Evolutionary conservation across 2,329 filamentous ascomycete species (phyloP).

Genomic region (Claviceps citrina): DNA sequence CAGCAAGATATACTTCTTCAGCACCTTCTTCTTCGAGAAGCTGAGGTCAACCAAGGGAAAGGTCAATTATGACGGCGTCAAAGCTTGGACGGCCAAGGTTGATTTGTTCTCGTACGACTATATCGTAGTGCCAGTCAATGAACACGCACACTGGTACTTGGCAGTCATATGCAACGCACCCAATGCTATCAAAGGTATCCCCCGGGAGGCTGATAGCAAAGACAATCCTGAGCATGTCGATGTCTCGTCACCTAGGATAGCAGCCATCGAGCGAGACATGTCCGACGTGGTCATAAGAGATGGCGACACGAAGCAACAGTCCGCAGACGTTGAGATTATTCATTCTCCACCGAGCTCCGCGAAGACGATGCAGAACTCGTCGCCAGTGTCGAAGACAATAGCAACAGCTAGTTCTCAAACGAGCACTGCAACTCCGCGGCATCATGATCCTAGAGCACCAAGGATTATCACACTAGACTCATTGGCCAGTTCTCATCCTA

Average conservation of each 20-base stretch:
- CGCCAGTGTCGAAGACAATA: constrained; percentile 4
- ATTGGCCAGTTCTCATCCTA: constrained; percentile 47
- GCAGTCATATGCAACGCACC: constrained; percentile 86
- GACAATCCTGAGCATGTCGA: constrained; percentile 3
- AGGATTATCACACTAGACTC: constrained; percentile 82
- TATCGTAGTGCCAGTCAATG: constrained; percentile 82
- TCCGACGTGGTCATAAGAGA: constrained; percentile 14
- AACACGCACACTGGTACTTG: constrained; percentile 80
- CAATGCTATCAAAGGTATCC: constrained; percentile 31
- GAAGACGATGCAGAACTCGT: not conserved
- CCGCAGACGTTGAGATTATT: not conserved
- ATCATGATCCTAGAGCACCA: constrained; percentile 35
- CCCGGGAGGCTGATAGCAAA: constrained; percentile 7
- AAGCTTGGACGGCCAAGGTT: constrained; percentile 72
- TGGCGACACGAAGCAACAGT: constrained; percentile 1
- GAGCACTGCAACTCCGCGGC: not conserved
- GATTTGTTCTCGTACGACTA: constrained; percentile 80
- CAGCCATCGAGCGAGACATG: constrained; percentile 9
- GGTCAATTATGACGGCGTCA: constrained; percentile 75
- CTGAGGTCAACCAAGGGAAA: constrained; percentile 46
- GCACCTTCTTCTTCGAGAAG: constrained; percentile 77
- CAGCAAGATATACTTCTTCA: constrained; percentile 70
- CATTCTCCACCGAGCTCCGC: constrained; percentile 1
- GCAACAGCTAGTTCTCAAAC: constrained; percentile 6
- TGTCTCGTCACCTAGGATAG: constrained; percentile 5